Conservation (phyloP, 768 basidiomycete species). For the Pulveroboletus ravenelii region DNA sequence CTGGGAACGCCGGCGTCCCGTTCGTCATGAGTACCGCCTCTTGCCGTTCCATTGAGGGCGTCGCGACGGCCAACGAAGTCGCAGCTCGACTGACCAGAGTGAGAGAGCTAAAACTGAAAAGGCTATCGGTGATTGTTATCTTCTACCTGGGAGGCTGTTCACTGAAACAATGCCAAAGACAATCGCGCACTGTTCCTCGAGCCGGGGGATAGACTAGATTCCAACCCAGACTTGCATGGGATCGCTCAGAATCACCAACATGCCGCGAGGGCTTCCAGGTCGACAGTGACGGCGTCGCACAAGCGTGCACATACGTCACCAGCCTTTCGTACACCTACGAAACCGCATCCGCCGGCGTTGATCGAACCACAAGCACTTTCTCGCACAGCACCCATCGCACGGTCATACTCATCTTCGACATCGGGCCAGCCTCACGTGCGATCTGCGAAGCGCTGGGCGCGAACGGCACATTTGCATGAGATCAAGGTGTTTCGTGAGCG, state of each 20-base stretch:
- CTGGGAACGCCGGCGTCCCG: conserved; percentile 55
- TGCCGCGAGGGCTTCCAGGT: background rate
- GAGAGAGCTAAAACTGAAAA: conserved; percentile 12
- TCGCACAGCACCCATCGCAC: conserved; percentile 13
- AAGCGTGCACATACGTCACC: conserved; percentile 1
- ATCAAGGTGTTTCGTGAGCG: conserved; percentile 33
- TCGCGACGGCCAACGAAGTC: conserved; percentile 52
- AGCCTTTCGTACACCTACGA: conserved; percentile 22
- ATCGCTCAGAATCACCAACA: background rate
- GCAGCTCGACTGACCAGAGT: conserved; percentile 22
- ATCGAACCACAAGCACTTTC: conserved; percentile 26
- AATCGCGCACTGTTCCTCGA: background rate
- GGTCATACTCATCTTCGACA: conserved; percentile 24
- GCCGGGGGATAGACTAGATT: background rate
- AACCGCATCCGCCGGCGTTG: conserved; percentile 4
- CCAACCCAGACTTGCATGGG: background rate
- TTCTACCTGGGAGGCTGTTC: background rate
- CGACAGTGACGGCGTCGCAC: conserved; percentile 6
- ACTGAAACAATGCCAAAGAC: background rate
- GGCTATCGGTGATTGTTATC: conserved; percentile 6
- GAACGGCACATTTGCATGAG: conserved; percentile 67
- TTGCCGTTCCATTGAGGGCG: conserved; percentile 66
- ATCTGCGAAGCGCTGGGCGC: conserved; percentile 54
- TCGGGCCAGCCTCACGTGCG: conserved; percentile 18
- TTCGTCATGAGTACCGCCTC: conserved; percentile 76